phyloP scores from a whole-genome alignment of 495 filamentous ascomycete genomes.

The Antarctomyces pellizariae region DNA sequence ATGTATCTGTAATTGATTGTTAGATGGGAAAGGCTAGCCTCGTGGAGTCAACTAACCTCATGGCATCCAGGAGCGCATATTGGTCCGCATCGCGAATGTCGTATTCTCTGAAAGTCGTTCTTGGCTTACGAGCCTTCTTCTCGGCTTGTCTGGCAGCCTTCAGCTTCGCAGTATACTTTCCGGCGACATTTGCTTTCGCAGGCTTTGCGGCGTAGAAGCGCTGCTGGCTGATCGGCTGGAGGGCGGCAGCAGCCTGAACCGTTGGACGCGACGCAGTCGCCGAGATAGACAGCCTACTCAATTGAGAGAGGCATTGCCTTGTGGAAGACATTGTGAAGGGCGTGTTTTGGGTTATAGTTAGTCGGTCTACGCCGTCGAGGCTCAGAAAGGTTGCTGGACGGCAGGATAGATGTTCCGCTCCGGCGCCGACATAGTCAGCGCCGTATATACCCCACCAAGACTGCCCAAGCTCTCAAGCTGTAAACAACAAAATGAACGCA shows the following conservation, averaged over 20 bases:
- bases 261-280: neutral
- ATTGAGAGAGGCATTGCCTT: slow-evolving; percentile 11
- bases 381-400: too few relatives aligned
- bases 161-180: slow-evolving; percentile 15
- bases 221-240: slow-evolving; percentile 8
- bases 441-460: too few relatives aligned
- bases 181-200: slow-evolving; percentile 10
- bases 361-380: too few relatives aligned
- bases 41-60: slow-evolving; percentile 36
- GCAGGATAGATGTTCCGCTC: too few relatives aligned
- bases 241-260: slow-evolving; percentile 4
- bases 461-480: too few relatives aligned
- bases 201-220: slow-evolving; percentile 15
- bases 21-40: neutral
- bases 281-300: slow-evolving; percentile 9
- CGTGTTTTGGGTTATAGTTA: too few relatives aligned
- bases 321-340: slow-evolving; percentile 10
- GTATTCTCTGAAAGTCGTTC: slow-evolving; percentile 34
- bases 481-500: slow-evolving; percentile 22
- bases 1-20: slow-evolving; percentile 38
- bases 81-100: slow-evolving; percentile 38
- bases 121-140: slow-evolving; percentile 42
- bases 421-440: too few relatives aligned
- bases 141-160: slow-evolving; percentile 24
- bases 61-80: slow-evolving; percentile 72